Base-by-base conservation (phyloP, 169 alveolate species). In the Cryptosporidium bovis region DNA sequence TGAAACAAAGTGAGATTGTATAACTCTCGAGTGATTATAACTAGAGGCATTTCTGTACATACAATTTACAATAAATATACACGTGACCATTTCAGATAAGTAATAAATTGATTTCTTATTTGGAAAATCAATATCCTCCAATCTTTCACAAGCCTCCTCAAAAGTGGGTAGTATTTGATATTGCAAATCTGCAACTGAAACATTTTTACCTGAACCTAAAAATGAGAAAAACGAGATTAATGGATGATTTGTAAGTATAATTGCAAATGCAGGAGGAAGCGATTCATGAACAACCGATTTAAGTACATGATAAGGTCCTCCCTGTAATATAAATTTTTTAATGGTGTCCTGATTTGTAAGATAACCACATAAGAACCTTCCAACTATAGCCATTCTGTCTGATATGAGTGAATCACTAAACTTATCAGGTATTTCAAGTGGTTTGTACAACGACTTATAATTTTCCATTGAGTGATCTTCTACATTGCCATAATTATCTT, bases 301-400 rank as follows among this genome's bases (percentile, higher is more conserved):
- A 12, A 77, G 50, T 2, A 77, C 87, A 40, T 77, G 71, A 62
- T 58, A 62, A 8, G 87, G 87, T 20, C 87, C 87, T 8, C 87
- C 87, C n/a, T 77, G 71, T 13, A 56, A 12, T 15, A 77, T 62
- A 60, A 77, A 77, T 40, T 60, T 68, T 51, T 56, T 6, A 40
- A 77, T 77, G 12, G 87, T 77, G 18, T 77, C 87, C 33, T 77
- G 87, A 62, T 62, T 77, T 2, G 87, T 58, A 24, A 77, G 60
- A 56, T 77, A 77, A 18, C 87, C 87, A n/a, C 87, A 77, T 27
- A 77, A 44, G 36, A 77, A 77, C 29, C 87, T 68, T 24, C 87
- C 87, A 2, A 77, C 87, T 16, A 77, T 77, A 24, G 87, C 87
- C 87, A 77, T 77, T 44, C 87, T 77, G 36, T 77, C 87, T 27